Evolutionary conservation across 192 early-diverging fungal species (phyloP).

Genomic region (Umbelopsis isabellina): DNA sequence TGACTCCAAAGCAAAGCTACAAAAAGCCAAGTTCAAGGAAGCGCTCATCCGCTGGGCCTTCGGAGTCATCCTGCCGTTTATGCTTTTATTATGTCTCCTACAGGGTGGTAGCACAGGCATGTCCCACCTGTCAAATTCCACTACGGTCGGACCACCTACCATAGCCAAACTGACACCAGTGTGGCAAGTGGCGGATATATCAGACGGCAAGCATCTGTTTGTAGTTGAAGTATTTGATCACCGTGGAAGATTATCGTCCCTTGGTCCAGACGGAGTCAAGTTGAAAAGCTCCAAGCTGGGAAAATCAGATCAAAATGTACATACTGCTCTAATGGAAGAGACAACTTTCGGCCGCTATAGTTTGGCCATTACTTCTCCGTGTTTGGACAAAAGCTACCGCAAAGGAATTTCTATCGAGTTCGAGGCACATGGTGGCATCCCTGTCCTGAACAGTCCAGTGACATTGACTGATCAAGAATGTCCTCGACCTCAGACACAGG

Average conservation of each 20-base stretch:
- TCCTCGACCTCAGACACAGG: neutral
- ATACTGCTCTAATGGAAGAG: neutral
- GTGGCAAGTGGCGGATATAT: neutral
- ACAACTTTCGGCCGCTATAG: neutral
- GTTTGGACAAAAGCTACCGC: neutral
- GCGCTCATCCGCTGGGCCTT: neutral
- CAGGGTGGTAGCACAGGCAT: constrained; percentile 15
- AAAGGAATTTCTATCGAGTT: neutral
- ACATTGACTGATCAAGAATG: neutral
- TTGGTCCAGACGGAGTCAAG: neutral
- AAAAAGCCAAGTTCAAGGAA: neutral
- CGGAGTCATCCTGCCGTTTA: constrained; percentile 2
- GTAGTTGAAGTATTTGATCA: constrained; percentile 10
- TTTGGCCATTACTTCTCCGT: neutral
- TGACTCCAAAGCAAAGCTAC: neutral
- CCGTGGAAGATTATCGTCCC: neutral
- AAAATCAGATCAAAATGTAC: neutral
- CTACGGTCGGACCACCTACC: constrained; percentile 12
- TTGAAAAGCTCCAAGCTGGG: neutral
- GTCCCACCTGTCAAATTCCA: constrained; percentile 21
- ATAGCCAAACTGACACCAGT: constrained; percentile 4
- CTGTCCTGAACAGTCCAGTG: neutral
- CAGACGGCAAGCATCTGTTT: neutral
- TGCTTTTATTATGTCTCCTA: neutral
- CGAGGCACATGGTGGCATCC: neutral